Conservation (phyloP, 495 filamentous ascomycete genomes). For the Pyronema omphalodes region DNA sequence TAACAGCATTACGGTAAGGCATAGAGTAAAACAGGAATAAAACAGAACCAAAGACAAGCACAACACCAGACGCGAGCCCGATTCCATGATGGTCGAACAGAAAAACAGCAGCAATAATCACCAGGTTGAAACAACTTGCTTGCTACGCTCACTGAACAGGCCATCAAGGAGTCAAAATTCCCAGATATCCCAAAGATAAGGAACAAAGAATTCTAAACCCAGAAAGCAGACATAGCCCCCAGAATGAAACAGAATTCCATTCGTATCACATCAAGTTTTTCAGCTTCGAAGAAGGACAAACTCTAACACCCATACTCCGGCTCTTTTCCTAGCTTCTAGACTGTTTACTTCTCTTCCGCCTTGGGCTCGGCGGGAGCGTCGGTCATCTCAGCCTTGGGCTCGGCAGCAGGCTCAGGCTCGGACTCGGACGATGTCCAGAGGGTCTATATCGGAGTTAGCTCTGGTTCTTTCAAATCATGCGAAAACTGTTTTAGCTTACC, state of each 20-base stretch:
- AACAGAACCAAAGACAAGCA: neutral
- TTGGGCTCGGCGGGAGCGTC: constrained; percentile 41
- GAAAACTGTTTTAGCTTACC: constrained; percentile 38
- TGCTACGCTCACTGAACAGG: constrained; percentile 2
- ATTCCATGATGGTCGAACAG: neutral
- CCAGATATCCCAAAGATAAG: constrained; percentile 1
- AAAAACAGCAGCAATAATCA: neutral
- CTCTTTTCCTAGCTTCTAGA: constrained; percentile 2
- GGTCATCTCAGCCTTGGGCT: constrained; percentile 40
- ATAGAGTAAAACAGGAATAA: neutral
- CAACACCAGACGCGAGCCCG: neutral
- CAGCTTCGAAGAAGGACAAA: constrained; percentile 6
- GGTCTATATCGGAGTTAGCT: constrained; percentile 42
- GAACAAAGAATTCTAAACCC: constrained; percentile 5
- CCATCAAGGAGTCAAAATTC: neutral
- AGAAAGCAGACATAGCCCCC: constrained; percentile 1
- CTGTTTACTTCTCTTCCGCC: constrained; percentile 25
- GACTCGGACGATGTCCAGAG: constrained; percentile 99
- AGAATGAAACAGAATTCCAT: constrained; percentile 3
- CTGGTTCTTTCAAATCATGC: neutral
- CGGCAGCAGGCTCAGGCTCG: constrained; percentile 51
- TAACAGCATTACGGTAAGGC: neutral
- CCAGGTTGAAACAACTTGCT: neutral
- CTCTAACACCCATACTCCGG: constrained; percentile 6
- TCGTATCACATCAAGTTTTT: constrained; percentile 2